A percentile compares a stretch with the other conserved stretches of the same genome.
Evolutionary conservation across 805 yeast genomes (phyloP).

Genomic region (Tetrapisispora iriomotensis): DNA sequence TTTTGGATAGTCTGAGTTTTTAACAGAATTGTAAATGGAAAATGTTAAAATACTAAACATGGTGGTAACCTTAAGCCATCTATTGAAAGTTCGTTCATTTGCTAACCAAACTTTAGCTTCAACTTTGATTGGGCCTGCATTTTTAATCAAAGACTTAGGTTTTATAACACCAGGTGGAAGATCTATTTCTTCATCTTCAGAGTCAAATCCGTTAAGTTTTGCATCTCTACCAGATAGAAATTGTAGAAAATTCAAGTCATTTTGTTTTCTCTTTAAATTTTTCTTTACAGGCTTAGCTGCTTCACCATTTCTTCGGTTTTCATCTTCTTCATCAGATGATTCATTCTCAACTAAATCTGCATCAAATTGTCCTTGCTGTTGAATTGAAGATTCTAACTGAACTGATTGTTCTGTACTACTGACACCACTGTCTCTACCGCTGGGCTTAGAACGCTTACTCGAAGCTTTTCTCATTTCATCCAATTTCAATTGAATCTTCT

Average conservation of each 20-base stretch:
- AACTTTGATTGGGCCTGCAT: conserved; percentile 84
- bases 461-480: conserved; percentile 32
- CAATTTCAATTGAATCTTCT: conserved; percentile 28
- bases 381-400: too few relatives aligned
- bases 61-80: conserved; percentile 89
- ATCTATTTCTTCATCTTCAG: conserved; percentile 79
- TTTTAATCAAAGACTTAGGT: conserved; percentile 71
- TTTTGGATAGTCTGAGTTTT: conserved; percentile 50
- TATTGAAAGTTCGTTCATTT: conserved; percentile 91
- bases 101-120: conserved; percentile 99
- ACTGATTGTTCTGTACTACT: not conserved
- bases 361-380: conserved; percentile 21
- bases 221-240: conserved; percentile 34
- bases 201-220: conserved; percentile 49
- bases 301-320: not conserved
- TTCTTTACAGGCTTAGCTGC: conserved; percentile 5
- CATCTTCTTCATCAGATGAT: conserved; percentile 36
- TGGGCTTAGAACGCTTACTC: not conserved
- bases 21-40: conserved; percentile 68
- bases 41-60: conserved; percentile 78
- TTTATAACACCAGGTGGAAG: conserved; percentile 84
- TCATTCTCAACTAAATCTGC: conserved; percentile 49
- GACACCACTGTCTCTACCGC: not conserved
- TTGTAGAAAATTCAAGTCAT: conserved; percentile 28
- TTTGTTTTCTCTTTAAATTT: conserved; percentile 24